phyloP scores from a whole-genome alignment of 768 basidiomycete species.

The Porphyrellus cyaneotinctus region DNA sequence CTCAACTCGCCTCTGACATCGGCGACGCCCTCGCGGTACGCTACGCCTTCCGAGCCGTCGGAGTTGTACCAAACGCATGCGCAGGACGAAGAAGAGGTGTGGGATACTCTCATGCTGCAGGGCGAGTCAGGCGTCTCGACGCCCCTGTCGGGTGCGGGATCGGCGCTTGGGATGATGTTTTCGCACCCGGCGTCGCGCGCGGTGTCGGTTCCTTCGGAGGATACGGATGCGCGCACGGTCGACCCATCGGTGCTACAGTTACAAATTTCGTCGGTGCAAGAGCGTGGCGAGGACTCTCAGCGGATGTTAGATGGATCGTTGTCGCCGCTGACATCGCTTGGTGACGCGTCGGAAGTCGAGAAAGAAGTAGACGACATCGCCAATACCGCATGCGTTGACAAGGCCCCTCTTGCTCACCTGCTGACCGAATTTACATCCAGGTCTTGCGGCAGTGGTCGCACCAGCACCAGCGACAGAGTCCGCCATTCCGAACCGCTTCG shows the following conservation, averaged over 20 bases:
- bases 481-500: not conserved
- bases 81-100: conserved; percentile 24
- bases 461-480: not conserved
- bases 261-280: not conserved
- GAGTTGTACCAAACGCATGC: conserved; percentile 1
- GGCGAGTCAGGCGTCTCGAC: conserved; percentile 13
- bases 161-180: not conserved
- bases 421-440: not conserved
- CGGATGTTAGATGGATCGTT: not conserved
- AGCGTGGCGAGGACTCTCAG: too few relatives aligned
- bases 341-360: not conserved
- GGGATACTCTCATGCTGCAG: conserved; percentile 14
- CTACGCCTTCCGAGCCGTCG: conserved; percentile 11
- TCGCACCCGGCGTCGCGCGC: conserved; percentile 3
- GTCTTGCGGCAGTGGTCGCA: too few relatives aligned
- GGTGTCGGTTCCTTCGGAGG: not conserved
- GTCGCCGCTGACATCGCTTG: conserved; percentile 19
- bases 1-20: not conserved
- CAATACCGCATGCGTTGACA: not conserved
- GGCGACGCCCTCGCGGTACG: not conserved
- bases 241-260: conserved; percentile 13
- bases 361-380: not conserved
- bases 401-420: not conserved
- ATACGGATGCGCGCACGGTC: not conserved
- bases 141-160: not conserved